Conservation (phyloP, 768 basidiomycete species). For the Mrakia hoshinonis region DNA sequence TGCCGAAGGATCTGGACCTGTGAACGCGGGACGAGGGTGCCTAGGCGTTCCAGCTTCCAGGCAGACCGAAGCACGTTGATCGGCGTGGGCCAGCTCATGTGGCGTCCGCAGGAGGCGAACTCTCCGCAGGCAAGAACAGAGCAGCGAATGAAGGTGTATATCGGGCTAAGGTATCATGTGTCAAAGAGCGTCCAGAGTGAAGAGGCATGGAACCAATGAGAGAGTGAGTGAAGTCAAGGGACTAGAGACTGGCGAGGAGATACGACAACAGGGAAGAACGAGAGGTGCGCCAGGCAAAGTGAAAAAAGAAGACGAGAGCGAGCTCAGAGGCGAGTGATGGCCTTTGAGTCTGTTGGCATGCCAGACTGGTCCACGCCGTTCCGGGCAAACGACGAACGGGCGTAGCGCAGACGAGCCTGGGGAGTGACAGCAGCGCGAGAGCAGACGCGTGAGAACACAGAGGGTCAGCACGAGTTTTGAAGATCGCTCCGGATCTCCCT, state of each 20-base stretch:
- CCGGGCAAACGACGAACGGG: slow-evolving; percentile 5
- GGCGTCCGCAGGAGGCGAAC: no score
- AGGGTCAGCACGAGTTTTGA: no score
- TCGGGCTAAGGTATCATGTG: background rate
- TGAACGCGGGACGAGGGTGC: no score
- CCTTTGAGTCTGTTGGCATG: slow-evolving; percentile 25
- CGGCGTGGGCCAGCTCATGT: no score
- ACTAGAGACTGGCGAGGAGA: background rate
- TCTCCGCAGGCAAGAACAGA: no score
- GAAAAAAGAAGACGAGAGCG: background rate
- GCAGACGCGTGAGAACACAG: no score
- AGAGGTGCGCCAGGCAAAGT: background rate
- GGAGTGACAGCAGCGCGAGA: background rate
- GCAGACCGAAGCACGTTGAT: no score
- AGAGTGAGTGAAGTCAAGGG: background rate
- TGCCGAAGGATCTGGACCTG: no score
- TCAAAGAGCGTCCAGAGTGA: background rate
- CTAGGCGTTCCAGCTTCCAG: no score
- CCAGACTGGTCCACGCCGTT: slow-evolving; percentile 19
- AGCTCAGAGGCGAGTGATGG: slow-evolving; percentile 21
- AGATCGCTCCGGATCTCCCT: no score
- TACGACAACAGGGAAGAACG: background rate
- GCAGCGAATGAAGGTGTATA: background rate
- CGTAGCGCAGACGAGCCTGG: slow-evolving; percentile 24
- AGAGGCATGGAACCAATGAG: background rate